Evolutionary conservation across 345 rosid genomes (phyloP).

Genomic region (Acer negundo): DNA sequence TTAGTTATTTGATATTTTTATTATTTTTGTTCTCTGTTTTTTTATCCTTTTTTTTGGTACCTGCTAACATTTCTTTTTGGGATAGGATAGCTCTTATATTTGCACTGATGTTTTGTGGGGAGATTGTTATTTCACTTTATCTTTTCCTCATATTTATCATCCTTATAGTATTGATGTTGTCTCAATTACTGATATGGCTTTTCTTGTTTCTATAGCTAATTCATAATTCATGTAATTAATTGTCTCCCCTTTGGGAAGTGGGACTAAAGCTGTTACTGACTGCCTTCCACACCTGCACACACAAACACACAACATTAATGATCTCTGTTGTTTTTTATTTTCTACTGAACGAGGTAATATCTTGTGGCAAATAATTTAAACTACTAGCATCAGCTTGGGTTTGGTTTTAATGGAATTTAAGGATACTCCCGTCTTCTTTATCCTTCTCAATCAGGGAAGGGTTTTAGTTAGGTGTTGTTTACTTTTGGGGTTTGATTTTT

Average conservation of each 20-base stretch:
- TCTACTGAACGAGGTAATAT: neutral
- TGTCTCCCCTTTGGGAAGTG: neutral
- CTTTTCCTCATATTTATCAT: neutral
- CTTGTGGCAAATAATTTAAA: neutral
- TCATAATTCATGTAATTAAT: neutral
- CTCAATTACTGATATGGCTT: neutral
- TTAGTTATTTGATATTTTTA: neutral
- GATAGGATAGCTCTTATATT: neutral
- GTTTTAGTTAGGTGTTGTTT: neutral
- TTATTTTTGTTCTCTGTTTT: neutral
- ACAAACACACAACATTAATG: neutral
- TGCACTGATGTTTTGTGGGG: neutral
- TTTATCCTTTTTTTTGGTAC: neutral
- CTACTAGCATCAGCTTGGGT: neutral
- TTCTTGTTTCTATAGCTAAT: neutral
- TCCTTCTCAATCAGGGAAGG: neutral
- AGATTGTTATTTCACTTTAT: neutral
- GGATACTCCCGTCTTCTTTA: neutral
- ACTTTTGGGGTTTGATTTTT: neutral
- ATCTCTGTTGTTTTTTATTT: neutral
- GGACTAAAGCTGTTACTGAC: neutral
- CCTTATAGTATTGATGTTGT: neutral
- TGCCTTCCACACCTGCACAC: neutral
- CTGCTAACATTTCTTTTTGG: neutral
- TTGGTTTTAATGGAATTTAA: conserved; percentile 2